Conservation (phyloP, 495 filamentous ascomycete species). For the Aspergillus bertholletiae region DNA sequence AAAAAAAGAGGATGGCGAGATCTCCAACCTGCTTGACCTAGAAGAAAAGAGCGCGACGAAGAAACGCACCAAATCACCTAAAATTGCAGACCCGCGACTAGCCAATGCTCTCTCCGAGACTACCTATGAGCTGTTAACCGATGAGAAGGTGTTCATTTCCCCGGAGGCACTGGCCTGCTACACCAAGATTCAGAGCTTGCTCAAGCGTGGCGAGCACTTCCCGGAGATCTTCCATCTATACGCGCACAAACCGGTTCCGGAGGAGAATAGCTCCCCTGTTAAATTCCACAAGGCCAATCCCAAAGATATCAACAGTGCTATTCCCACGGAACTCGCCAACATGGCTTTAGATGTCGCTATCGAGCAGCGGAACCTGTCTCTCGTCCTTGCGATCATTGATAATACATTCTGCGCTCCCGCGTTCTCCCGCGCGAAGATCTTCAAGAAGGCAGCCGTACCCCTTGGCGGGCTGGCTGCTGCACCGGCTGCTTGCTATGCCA, state of each 20-base stretch:
- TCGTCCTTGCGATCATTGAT: constrained; percentile 77
- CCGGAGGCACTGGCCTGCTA: constrained; percentile 65
- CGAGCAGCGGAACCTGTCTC: constrained; percentile 65
- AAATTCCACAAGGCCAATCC: constrained; percentile 62
- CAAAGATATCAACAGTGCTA: constrained; percentile 62
- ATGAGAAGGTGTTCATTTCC: constrained; percentile 80
- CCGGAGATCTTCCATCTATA: constrained; percentile 79
- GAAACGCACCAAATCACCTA: constrained; percentile 15
- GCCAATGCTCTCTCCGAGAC: constrained; percentile 47
- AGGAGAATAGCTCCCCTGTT: constrained; percentile 53
- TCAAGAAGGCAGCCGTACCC: constrained; percentile 49
- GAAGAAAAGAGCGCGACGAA: constrained; percentile 39
- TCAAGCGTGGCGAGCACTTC: constrained; percentile 67
- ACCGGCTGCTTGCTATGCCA: constrained; percentile 65
- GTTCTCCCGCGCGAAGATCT: constrained; percentile 62
- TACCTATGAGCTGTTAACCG: constrained; percentile 62
- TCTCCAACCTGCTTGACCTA: constrained; percentile 49
- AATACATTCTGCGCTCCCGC: constrained; percentile 71
- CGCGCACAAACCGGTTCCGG: constrained; percentile 74
- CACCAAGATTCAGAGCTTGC: constrained; percentile 64
- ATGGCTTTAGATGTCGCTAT: constrained; percentile 75
- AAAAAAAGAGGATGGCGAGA: constrained; percentile 34
- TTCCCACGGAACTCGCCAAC: constrained; percentile 63
- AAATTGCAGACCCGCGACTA: constrained; percentile 16
- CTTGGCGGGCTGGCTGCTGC: constrained; percentile 51